phyloP scores from a whole-genome alignment of 164 flowering plant genomes.

The Santalum album region DNA sequence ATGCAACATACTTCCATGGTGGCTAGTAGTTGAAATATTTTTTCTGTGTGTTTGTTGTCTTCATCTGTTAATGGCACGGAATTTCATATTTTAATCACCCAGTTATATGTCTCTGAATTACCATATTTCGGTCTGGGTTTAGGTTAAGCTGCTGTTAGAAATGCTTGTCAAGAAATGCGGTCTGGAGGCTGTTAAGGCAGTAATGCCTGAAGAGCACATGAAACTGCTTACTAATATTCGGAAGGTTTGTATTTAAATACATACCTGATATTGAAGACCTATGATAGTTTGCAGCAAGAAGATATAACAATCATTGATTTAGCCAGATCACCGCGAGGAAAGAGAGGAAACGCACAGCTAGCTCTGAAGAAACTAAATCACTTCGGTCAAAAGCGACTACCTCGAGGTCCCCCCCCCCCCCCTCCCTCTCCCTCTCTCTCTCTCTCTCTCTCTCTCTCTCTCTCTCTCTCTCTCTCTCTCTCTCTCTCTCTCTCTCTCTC shows the following conservation, averaged over 20 bases:
- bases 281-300: background rate
- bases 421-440: background rate
- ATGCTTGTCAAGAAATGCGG: slow-evolving; percentile 96
- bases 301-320: background rate
- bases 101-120: no score
- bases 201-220: slow-evolving; percentile 96
- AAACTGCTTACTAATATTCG: slow-evolving; percentile 87
- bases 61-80: no score
- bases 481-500: no score
- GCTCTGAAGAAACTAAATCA: slow-evolving; percentile 54
- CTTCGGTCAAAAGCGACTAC: slow-evolving; percentile 69
- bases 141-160: slow-evolving; percentile 84
- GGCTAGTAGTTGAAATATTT: no score
- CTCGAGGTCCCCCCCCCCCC: slow-evolving; percentile 45
- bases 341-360: slow-evolving; percentile 44
- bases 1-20: no score
- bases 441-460: background rate
- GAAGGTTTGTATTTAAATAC: slow-evolving; percentile 48
- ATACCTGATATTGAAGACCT: background rate
- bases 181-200: slow-evolving; percentile 86
- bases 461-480: background rate
- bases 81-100: no score
- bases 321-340: slow-evolving; percentile 70
- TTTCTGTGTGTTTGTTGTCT: no score
- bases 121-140: background rate